phyloP scores from a whole-genome alignment of 345 rosid genomes.

The Lepidium didymum region DNA sequence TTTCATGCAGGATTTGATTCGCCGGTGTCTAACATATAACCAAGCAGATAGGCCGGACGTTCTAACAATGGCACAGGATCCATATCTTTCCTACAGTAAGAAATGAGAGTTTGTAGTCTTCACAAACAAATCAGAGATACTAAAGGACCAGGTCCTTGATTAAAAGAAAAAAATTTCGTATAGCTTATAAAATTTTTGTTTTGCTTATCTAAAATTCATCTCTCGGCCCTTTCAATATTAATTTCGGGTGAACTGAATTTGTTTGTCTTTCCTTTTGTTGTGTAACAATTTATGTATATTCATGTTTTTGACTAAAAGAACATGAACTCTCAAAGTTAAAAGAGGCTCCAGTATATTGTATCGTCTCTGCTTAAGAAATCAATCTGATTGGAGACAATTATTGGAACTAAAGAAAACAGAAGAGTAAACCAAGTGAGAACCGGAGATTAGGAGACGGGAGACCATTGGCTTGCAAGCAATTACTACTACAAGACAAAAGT shows the following conservation, averaged over 20 bases:
- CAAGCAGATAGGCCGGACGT: conserved; percentile 92
- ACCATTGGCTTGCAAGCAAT: conserved; percentile 7
- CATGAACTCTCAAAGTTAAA: not conserved
- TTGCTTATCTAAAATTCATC: not conserved
- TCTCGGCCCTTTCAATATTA: conserved; percentile 1
- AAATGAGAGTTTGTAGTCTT: conserved; percentile 38
- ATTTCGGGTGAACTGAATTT: not conserved
- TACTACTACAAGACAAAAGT: conserved; percentile 11
- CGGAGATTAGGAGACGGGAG: not conserved
- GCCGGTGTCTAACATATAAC: conserved; percentile 82
- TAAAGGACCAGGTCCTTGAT: conserved; percentile 4
- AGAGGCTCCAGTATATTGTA: not conserved
- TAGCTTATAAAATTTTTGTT: conserved; percentile 11
- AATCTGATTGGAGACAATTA: too few relatives aligned
- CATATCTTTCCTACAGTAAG: conserved; percentile 70
- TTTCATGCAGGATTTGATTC: conserved; percentile 71
- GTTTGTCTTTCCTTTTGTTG: not conserved
- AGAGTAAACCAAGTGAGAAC: conserved; percentile 1
- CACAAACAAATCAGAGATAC: conserved; percentile 21
- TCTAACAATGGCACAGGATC: conserved; percentile 73
- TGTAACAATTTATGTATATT: conserved; percentile 8
- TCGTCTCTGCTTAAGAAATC: too few relatives aligned
- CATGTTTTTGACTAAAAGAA: conserved; percentile 6
- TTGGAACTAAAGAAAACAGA: not conserved
- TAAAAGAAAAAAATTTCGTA: not conserved